Conservation (phyloP, 345 rosid species). For the Hibiscus trionum region DNA sequence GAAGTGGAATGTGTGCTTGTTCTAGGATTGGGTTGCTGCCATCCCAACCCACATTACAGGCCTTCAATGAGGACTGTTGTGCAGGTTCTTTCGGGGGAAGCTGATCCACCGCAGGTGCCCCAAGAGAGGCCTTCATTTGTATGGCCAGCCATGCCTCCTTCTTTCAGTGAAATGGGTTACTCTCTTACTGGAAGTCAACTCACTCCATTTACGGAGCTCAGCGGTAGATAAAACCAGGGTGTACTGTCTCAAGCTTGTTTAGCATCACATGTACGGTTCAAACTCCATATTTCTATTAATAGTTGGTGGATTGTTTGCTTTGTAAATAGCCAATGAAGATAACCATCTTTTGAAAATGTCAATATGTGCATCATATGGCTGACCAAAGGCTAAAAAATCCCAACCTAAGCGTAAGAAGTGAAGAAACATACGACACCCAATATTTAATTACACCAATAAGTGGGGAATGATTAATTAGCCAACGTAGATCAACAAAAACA, state of each 20-base stretch:
- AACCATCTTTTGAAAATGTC: neutral
- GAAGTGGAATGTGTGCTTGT: constrained; percentile 42
- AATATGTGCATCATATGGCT: neutral
- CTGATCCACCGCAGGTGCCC: constrained; percentile 40
- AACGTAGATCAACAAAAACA: too few relatives aligned
- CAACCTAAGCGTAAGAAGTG: neutral
- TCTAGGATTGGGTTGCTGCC: constrained; percentile 77
- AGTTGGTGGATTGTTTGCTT: neutral
- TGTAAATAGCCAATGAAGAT: neutral
- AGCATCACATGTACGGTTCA: neutral
- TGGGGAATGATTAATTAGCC: neutral
- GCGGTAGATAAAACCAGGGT: constrained; percentile 28
- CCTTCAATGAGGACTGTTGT: constrained; percentile 55
- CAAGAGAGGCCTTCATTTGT: constrained; percentile 58
- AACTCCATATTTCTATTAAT: neutral
- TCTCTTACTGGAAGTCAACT: constrained; percentile 30
- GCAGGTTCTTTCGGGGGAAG: constrained; percentile 61
- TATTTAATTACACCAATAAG: neutral
- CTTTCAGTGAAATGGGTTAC: constrained; percentile 34
- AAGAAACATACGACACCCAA: neutral
- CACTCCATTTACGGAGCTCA: constrained; percentile 31
- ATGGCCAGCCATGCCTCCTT: constrained; percentile 69
- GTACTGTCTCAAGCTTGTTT: neutral
- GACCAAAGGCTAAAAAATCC: neutral
- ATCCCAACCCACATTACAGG: constrained; percentile 64